Conservation (phyloP, 1,284 basidiomycete genomes). For the Cerioporus squamosus region DNA sequence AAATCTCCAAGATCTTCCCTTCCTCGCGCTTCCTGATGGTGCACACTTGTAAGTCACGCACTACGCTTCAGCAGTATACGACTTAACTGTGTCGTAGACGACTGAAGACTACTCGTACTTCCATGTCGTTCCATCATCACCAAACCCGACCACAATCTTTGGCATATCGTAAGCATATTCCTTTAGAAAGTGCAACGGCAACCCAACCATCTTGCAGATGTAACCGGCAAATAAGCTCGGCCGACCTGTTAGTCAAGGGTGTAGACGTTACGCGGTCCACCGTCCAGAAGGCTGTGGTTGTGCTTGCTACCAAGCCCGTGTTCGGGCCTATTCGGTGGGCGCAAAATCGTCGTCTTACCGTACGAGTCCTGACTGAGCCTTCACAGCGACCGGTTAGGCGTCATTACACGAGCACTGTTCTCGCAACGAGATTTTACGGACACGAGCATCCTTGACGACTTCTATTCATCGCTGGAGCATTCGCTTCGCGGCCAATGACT, state of each 20-base stretch:
- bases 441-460: conserved; percentile 83
- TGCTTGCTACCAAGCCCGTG: conserved; percentile 88
- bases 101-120: conserved; percentile 98
- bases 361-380: not conserved
- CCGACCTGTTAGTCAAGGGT: conserved; percentile 80
- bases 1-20: conserved; percentile 87
- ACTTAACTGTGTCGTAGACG: conserved; percentile 52
- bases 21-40: conserved; percentile 97
- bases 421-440: conserved; percentile 89
- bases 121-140: conserved; percentile 75
- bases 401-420: conserved; percentile 91
- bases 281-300: conserved; percentile 97
- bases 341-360: not conserved
- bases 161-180: conserved; percentile 82
- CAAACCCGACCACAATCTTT: conserved; percentile 83
- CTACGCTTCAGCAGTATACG: not conserved
- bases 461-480: conserved; percentile 74
- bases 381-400: conserved; percentile 88
- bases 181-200: not conserved
- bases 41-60: conserved; percentile 77
- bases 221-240: conserved; percentile 92
- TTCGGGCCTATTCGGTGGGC: conserved; percentile 84
- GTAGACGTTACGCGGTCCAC: conserved; percentile 93
- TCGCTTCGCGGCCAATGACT: conserved; percentile 72
- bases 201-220: conserved; percentile 56